Conservation (phyloP, 257 asterid species). For the Gentiana macrophylla region DNA sequence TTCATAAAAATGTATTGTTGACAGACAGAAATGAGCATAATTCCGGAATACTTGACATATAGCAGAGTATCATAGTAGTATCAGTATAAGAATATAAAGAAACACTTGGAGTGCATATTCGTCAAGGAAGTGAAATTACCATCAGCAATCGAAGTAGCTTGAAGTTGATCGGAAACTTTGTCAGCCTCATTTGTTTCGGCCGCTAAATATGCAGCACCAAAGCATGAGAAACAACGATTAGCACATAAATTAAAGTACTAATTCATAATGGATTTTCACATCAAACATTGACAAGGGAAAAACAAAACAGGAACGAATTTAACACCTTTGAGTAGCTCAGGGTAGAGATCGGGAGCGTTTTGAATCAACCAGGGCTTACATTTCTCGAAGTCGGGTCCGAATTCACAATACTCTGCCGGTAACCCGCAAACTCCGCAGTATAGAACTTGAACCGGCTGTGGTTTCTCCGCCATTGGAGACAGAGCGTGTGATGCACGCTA, state of each 20-base stretch:
- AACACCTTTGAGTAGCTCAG: constrained; percentile 78
- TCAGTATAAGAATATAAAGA: too few relatives aligned
- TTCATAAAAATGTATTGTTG: too few relatives aligned
- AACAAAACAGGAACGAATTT: neutral
- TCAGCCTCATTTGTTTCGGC: constrained; percentile 56
- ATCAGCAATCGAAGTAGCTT: constrained; percentile 64
- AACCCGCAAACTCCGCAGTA: constrained; percentile 85
- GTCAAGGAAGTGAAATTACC: constrained; percentile 20
- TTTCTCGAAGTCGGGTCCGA: constrained; percentile 85
- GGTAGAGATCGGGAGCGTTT: constrained; percentile 67
- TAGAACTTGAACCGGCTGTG: constrained; percentile 49
- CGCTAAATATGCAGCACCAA: constrained; percentile 18
- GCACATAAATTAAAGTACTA: neutral
- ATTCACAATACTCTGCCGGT: constrained; percentile 97
- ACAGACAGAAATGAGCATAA: too few relatives aligned
- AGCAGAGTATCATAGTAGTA: too few relatives aligned
- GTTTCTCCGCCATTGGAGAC: constrained; percentile 65
- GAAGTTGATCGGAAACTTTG: constrained; percentile 66
- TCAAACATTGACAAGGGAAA: neutral
- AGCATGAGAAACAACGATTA: neutral
- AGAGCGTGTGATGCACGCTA: too few relatives aligned
- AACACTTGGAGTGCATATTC: neutral
- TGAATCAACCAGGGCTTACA: constrained; percentile 95
- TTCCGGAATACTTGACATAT: too few relatives aligned
- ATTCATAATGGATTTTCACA: neutral